phyloP scores from a whole-genome alignment of 768 basidiomycete genomes.

The Lyophyllum decastes region DNA sequence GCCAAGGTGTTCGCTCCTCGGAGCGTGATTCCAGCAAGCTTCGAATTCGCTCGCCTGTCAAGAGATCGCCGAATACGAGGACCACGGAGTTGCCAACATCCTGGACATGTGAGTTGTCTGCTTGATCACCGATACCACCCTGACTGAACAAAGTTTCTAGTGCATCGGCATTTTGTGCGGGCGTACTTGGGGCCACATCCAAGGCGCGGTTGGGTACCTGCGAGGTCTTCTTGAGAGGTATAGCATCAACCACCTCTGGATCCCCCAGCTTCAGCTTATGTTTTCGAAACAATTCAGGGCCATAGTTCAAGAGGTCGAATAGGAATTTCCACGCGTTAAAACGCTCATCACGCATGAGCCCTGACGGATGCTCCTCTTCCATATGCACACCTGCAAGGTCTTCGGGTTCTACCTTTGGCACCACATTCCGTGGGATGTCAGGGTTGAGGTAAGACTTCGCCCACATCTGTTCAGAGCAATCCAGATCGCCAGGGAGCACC shows the following conservation, averaged over 20 bases:
- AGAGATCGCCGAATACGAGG: not conserved
- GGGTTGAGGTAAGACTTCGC: conserved; percentile 22
- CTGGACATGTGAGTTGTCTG: not conserved
- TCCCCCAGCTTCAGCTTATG: conserved; percentile 12
- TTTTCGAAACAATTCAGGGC: conserved; percentile 21
- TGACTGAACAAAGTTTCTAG: conserved; percentile 16
- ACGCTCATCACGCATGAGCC: conserved; percentile 3
- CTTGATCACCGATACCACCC: conserved; percentile 19
- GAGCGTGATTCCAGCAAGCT: conserved; percentile 5
- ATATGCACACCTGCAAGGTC: not conserved
- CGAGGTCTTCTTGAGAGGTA: conserved; percentile 10
- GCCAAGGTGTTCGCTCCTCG: conserved; percentile 17
- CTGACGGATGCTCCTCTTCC: not conserved
- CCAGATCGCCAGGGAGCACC: conserved; percentile 24
- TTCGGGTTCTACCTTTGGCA: not conserved
- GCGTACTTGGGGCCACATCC: conserved; percentile 10
- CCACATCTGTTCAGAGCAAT: conserved; percentile 34
- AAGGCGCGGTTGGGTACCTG: not conserved
- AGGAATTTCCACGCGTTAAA: conserved; percentile 26
- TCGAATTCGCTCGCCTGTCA: conserved; percentile 14
- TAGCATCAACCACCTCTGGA: conserved; percentile 19
- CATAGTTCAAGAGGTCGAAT: conserved; percentile 11
- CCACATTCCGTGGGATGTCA: not conserved
- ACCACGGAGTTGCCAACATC: not conserved
- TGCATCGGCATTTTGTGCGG: too few relatives aligned